A percentile compares a stretch with the other conserved stretches of the same genome.
These are phyloP conservation scores for Raddia distichophylla DNA, from an alignment of 176 grass and related monocot species.

Conservation along the genomic window DNA sequence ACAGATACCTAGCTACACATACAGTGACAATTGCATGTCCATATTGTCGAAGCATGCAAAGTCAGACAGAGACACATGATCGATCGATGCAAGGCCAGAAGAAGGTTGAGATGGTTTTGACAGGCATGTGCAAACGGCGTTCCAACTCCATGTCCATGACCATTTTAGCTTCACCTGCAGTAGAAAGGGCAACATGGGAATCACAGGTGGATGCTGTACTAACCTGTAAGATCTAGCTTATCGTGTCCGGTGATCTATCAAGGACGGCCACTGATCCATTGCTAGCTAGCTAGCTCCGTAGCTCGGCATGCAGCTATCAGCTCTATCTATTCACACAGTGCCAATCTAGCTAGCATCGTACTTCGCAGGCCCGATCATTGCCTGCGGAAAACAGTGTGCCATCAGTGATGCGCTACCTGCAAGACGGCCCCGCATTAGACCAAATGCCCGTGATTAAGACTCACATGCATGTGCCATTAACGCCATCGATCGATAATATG, in stretches of 20 bases:
- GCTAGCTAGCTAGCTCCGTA: background rate
- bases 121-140: background rate
- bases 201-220: background rate
- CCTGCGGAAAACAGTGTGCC: constrained; percentile 20
- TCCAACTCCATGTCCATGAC: too few relatives aligned
- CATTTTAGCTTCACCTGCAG: background rate
- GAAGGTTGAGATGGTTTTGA: too few relatives aligned
- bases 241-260: background rate
- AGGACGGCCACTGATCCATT: background rate
- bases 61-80: background rate
- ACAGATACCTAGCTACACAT: background rate
- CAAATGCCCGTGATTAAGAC: background rate
- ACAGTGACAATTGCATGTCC: background rate
- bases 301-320: too few relatives aligned
- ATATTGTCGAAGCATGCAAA: background rate
- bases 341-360: constrained; percentile 41
- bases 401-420: background rate
- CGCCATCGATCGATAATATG: background rate
- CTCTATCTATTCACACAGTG: constrained; percentile 9
- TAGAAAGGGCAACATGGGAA: background rate
- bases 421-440: background rate
- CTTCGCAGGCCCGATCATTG: constrained; percentile 20
- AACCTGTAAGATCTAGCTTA: background rate
- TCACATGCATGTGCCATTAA: background rate
- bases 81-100: too few relatives aligned